A percentile compares a stretch with the other conserved stretches of the same genome.
These are phyloP conservation scores for Starmerella vitae DNA, from an alignment of 805 yeast species.

Conservation along the genomic window DNA sequence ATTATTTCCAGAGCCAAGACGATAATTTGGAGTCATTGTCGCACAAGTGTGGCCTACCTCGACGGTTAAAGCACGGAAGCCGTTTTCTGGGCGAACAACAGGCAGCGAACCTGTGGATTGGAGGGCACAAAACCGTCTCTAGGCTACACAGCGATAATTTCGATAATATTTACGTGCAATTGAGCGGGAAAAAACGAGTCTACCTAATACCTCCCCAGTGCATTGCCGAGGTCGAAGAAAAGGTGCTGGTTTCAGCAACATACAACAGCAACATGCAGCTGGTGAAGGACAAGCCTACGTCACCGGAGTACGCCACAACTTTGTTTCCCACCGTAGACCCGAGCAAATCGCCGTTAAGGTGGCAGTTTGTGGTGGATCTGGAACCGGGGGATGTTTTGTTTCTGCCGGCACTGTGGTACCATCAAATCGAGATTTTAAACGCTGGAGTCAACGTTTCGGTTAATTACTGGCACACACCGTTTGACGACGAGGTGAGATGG, in stretches of 20 bases:
- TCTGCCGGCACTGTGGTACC: slow-evolving; percentile 32
- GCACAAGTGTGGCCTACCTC: slow-evolving; percentile 13
- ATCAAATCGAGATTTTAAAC: slow-evolving; percentile 26
- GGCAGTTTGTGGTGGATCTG: slow-evolving; percentile 24
- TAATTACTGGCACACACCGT: slow-evolving; percentile 27
- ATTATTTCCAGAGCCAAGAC: slow-evolving; percentile 31
- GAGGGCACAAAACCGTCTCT: slow-evolving; percentile 24
- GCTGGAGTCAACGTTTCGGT: slow-evolving; percentile 21
- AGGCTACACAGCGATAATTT: slow-evolving; percentile 29
- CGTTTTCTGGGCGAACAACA: slow-evolving; percentile 23
- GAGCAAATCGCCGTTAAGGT: slow-evolving; percentile 6
- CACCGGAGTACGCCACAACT: slow-evolving; percentile 10
- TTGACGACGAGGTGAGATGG: slow-evolving; percentile 22
- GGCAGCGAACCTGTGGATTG: slow-evolving; percentile 32
- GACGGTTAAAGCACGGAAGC: slow-evolving; percentile 15
- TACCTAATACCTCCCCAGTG: slow-evolving; percentile 28
- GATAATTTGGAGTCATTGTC: slow-evolving; percentile 22
- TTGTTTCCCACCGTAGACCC: slow-evolving; percentile 29
- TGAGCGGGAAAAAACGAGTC: slow-evolving; percentile 26
- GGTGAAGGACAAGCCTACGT: slow-evolving; percentile 6
- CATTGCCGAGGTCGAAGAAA: slow-evolving; percentile 24
- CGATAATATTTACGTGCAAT: slow-evolving; percentile 29
- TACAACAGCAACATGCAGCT: slow-evolving; percentile 22
- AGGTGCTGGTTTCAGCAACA: slow-evolving; percentile 23
- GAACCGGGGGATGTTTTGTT: slow-evolving; percentile 29